phyloP scores from a whole-genome alignment of 148 eudicot genomes.

The Heliamphora exappendiculata region DNA sequence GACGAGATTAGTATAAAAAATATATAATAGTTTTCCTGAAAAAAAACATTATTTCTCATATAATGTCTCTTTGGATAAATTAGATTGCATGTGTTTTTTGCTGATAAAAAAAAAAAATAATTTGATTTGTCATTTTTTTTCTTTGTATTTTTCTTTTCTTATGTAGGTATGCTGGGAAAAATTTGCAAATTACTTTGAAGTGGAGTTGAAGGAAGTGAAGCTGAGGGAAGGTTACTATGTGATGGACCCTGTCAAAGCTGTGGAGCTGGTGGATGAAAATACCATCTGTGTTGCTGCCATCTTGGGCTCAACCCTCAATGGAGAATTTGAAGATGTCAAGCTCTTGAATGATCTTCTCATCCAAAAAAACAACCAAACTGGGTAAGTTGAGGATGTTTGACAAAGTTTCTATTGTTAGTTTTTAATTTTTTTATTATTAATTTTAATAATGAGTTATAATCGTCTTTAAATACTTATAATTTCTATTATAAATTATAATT shows the following conservation, averaged over 20 bases:
- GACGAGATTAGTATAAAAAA: no score
- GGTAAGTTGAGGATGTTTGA: no score
- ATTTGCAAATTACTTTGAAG: conserved; percentile 18
- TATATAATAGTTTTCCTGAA: no score
- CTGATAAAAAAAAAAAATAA: no score
- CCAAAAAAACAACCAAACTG: conserved; percentile 8
- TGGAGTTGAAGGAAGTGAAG: conserved; percentile 14
- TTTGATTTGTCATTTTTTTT: neutral
- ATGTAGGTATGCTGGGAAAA: conserved; percentile 17
- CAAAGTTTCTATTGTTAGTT: no score
- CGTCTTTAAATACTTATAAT: no score
- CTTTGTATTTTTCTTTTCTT: neutral
- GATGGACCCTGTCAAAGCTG: conserved; percentile 14
- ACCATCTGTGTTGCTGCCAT: conserved; percentile 18
- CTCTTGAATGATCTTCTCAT: conserved; percentile 14
- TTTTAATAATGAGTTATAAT: no score
- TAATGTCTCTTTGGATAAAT: no score
- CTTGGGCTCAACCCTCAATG: conserved; percentile 17
- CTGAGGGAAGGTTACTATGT: conserved; percentile 18
- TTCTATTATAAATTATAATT: no score
- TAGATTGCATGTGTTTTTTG: no score
- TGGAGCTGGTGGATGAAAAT: conserved; percentile 15
- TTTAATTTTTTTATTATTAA: no score
- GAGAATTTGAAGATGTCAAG: conserved; percentile 18
- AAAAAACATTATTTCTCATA: no score